Evolutionary conservation across 129 eudicot genomes (phyloP), one percentile per base, ranked within the genome.

Genomic region (Ambrosia trifida): DNA sequence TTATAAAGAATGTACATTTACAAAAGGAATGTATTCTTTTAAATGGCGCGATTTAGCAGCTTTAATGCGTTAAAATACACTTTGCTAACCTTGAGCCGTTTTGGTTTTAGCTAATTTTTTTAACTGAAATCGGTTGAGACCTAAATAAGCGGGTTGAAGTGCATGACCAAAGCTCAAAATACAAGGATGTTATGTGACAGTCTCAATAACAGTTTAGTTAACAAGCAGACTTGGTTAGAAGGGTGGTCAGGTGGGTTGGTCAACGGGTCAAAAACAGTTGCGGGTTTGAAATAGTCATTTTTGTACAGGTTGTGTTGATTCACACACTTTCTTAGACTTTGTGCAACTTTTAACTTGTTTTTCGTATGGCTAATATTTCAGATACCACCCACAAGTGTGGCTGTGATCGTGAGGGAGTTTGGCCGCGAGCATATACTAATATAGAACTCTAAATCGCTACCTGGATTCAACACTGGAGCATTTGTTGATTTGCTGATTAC

Each of bases 361-460:
- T 38, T 38, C 9, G 58, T 66, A 14, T 50, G 69, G 70, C 45
- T 14, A 32, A 31, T 64, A 32, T 43, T 70, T 65, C 87, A 92
- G 98, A 82, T 92, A 35, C 98, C 98, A 18, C 84, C 96, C 8
- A 83, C 98, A 44, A 92, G 98, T 28, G 98, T 92, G 63, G 95
- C 98, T 66, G 98, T 92, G 52, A 89, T 92, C 56, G 89, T 92
- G 72, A 94, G 96, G 5, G 95, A 92, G 74, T 89, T 79, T 50
- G 78, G 95, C 64, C 79, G 79, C 65, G 91, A 88, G 28, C 94
- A 86, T 57, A 17, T 88, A n/a, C 80, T 82, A 64, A 77, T 86
- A 69, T 85, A 75, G 70, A 59, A 57, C 19, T 11, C 4, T 10
- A 40, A 36, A 24, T 65, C 51, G 45, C 59, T 38, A 6, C 41